Base-by-base conservation (phyloP, 129 eudicot genomes). In the Artemisia annua region DNA sequence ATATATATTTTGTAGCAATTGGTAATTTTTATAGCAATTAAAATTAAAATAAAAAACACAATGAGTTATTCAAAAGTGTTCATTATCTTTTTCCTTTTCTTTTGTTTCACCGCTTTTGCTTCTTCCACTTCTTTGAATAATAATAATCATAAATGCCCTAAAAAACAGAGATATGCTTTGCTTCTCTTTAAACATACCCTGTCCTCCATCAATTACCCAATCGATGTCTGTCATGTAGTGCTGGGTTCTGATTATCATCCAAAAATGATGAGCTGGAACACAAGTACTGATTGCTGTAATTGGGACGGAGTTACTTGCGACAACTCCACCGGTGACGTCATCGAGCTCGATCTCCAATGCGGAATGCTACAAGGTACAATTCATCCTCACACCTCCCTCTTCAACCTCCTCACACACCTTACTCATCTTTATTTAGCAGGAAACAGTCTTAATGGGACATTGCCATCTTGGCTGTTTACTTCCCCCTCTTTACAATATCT, bases 281-380 rank as follows among this genome's bases (percentile, higher is more conserved):
- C 19, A 10, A 69, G 48, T 55, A 57, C 15, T 3, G 81, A 75
- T 59, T 84, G 88, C 4, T 84, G 82, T 46, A 14, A 11, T 0
- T 83, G 87, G 87, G 66, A 66, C 19, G 82, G 87, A 13, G 71
- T 83, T n/a, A 15, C 48, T 5, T 83, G 87, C 22, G 32, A 72
- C 43, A 2, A 26, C 0, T 24, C 6, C 16, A 70, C 87, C 0
- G 79, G 84, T 55, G 58, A 79, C 9, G 79, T 83, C 5, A 75
- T 79, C 4, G 78, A 59, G 18, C 75, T 84, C 0, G 85, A 84
- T 62, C 75, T 78, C 2, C 59, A 62, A 3, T 69, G 76, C 32
- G 66, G 83, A 49, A 66, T 35, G 77, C 79, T 81, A 1, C 35
- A 9, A 2, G 86, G 86, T 3, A 63, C 68, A 48, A 19, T 81